Evolutionary conservation across 2,329 filamentous ascomycete species (phyloP).

Genomic region (Anisogramma anomala): DNA sequence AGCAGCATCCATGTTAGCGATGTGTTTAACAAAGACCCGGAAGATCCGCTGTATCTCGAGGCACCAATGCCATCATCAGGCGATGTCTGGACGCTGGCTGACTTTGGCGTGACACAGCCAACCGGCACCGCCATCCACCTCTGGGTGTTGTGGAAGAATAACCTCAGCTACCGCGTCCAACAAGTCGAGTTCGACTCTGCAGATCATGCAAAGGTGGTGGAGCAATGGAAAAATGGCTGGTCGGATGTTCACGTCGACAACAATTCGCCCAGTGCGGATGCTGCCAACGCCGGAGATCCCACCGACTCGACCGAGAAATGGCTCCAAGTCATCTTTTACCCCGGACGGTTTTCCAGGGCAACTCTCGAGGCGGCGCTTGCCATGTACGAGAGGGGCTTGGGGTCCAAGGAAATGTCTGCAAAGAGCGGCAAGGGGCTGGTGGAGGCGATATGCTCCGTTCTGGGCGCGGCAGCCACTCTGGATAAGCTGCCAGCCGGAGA

Average conservation of each 20-base stretch:
- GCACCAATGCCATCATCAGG: conserved; percentile 60
- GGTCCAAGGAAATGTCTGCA: conserved; percentile 28
- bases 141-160: conserved; percentile 79
- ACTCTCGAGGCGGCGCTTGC: conserved; percentile 74
- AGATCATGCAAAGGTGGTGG: conserved; percentile 27
- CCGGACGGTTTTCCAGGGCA: conserved; percentile 67
- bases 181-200: conserved; percentile 48
- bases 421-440: conserved; percentile 48
- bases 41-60: conserved; percentile 41
- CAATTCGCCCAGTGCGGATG: conserved; percentile 39
- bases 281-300: conserved; percentile 51
- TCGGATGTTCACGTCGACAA: conserved; percentile 53
- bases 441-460: conserved; percentile 62
- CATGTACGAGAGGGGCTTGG: conserved; percentile 62
- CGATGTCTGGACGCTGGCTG: conserved; percentile 68
- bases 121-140: conserved; percentile 45
- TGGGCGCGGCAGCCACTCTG: conserved; percentile 58
- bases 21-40: conserved; percentile 50
- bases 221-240: conserved; percentile 59
- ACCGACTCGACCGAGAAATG: conserved; percentile 71
- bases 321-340: conserved; percentile 71
- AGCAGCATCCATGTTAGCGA: conserved; percentile 57
- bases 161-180: conserved; percentile 65
- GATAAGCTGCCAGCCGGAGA: conserved; percentile 49
- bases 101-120: conserved; percentile 54